Base-by-base conservation (phyloP, 1,139 yeast genomes). In the Suhomyces wounanorum region DNA sequence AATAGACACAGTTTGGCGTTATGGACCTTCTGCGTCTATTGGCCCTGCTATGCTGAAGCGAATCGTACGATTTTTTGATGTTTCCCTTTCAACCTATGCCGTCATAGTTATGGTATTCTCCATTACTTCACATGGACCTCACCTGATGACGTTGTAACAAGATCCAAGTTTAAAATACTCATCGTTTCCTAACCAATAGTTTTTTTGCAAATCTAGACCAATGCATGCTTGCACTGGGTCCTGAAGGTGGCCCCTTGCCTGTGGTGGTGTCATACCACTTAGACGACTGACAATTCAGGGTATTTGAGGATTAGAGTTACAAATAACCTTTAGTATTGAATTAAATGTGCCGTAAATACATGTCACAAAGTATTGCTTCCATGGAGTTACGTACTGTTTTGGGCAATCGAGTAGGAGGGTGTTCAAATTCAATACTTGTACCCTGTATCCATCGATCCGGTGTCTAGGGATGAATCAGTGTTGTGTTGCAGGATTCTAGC, bases 161-260 rank as follows among this genome's bases (percentile, higher is more conserved):
- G 42, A 40, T 40, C 42, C 25, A 25, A 40, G 26, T 16, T 25
- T 40, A 25, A 40, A 13, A 28, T 23, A n/a, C 18, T n/a, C 17
- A 23, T 40, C 42, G 42, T 26, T 16, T 40, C 42, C 42, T 40
- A 40, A 40, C 42, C 42, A 40, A 26, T 40, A 40, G 42, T 40
- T 23, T 40, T 25, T 26, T 40, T 40, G 21, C 21, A 40, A 40
- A 40, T 40, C 42, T 40, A 40, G 42, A 40, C 42, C 42, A 10
- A 26, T 40, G 42, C 42, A 40, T 17, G 23, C 28, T 40, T 16
- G 42, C 26, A 18, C 26, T 28, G 14, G 9, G 33, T 25, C 16
- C 25, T 13, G 33, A 26, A 3, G 42, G 42, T 40, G 31, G 42
- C 42, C 42, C 42, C 42, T 40, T 40, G 42, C 42, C 42, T 40